Evolutionary conservation across 1,284 basidiomycete species (phyloP).

Genomic region (Trichosporon ovoides): DNA sequence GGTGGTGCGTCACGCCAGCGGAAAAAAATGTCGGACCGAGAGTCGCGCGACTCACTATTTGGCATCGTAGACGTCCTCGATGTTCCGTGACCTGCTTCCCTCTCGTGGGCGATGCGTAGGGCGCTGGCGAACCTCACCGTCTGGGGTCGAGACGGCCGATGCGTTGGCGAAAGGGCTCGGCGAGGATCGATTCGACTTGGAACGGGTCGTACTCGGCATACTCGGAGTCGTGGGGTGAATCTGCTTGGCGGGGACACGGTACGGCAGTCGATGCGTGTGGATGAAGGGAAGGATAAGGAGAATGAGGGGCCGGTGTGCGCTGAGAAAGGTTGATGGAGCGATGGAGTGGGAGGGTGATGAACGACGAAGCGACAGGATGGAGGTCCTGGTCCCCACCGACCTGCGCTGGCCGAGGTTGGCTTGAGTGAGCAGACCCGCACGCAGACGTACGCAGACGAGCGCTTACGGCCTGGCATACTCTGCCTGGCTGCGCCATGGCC

Average conservation of each 20-base stretch:
- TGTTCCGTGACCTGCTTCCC: slow-evolving; percentile 33
- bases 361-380: background rate
- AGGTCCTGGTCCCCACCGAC: background rate
- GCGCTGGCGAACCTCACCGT: slow-evolving; percentile 17
- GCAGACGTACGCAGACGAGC: too few species aligned
- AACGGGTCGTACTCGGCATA: slow-evolving; percentile 37
- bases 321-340: background rate
- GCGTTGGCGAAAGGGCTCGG: background rate
- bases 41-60: slow-evolving; percentile 40
- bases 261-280: background rate
- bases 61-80: slow-evolving; percentile 46
- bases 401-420: too few species aligned
- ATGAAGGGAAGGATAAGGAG: background rate
- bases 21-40: slow-evolving; percentile 1
- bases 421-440: too few species aligned
- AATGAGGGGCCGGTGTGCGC: background rate
- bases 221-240: background rate
- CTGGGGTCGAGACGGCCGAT: slow-evolving; percentile 16
- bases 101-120: slow-evolving; percentile 21
- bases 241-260: background rate
- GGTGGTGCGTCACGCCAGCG: background rate
- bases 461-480: too few species aligned
- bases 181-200: slow-evolving; percentile 17
- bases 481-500: too few species aligned
- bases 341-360: background rate